These are phyloP conservation scores for Claviceps fusiformis DNA, from an alignment of 2,329 filamentous ascomycete genomes.

Conservation along the genomic window DNA sequence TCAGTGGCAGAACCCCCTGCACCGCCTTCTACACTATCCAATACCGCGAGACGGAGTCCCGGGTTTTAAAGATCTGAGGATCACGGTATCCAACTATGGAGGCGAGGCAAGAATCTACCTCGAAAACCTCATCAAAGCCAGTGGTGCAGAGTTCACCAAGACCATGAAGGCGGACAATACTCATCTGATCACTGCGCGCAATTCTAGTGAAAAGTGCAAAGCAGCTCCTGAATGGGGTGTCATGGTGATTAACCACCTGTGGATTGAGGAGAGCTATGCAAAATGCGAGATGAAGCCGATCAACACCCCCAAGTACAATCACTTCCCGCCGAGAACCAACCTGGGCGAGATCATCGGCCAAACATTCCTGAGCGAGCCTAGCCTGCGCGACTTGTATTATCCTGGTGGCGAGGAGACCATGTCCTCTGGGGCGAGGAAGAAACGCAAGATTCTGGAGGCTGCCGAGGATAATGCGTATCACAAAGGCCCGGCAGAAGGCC, in stretches of 20 bases:
- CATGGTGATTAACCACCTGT: slow-evolving; percentile 82
- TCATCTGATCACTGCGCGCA: slow-evolving; percentile 83
- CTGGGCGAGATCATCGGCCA: slow-evolving; percentile 86
- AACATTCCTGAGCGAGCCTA: slow-evolving; percentile 57
- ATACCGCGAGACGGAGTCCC: slow-evolving; percentile 62
- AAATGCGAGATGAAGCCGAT: slow-evolving; percentile 66
- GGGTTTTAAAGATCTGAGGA: slow-evolving; percentile 61
- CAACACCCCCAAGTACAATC: slow-evolving; percentile 62
- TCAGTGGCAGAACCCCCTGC: slow-evolving; percentile 73
- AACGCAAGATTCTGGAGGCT: slow-evolving; percentile 34
- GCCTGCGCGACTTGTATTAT: slow-evolving; percentile 53
- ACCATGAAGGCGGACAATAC: slow-evolving; percentile 93
- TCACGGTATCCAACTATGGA: slow-evolving; percentile 92
- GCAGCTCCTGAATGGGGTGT: slow-evolving; percentile 90
- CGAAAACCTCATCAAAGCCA: slow-evolving; percentile 75
- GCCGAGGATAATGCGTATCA: slow-evolving; percentile 37
- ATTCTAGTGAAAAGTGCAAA: slow-evolving; percentile 81
- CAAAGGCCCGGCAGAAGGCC: slow-evolving; percentile 32
- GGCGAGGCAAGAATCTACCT: slow-evolving; percentile 88
- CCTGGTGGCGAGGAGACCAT: slow-evolving; percentile 42
- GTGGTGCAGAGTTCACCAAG: slow-evolving; percentile 83
- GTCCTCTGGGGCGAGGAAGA: slow-evolving; percentile 30
- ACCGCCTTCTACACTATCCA: slow-evolving; percentile 80
- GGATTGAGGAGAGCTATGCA: slow-evolving; percentile 95
- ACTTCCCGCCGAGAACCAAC: slow-evolving; percentile 82